Evolutionary conservation across 768 basidiomycete species (phyloP).

Genomic region (Leucosporidium scottii): DNA sequence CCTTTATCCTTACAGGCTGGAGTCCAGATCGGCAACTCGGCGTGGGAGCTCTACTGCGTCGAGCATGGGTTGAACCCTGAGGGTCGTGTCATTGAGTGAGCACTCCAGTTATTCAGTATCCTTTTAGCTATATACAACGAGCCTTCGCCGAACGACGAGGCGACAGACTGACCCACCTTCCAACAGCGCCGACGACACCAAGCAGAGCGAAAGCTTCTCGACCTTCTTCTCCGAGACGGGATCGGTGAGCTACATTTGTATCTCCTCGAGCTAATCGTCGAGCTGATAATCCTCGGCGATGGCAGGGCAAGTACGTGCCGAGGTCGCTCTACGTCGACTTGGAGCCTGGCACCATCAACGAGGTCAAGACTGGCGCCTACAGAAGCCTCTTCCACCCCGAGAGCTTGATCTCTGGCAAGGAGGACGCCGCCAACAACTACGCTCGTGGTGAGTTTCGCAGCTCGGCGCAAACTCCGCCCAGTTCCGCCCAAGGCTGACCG

Average conservation of each 20-base stretch:
- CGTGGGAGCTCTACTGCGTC: conserved; percentile 92
- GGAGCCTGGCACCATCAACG: conserved; percentile 87
- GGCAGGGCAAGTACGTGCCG: conserved; percentile 52
- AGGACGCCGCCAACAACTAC: conserved; percentile 99
- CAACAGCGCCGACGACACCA: not conserved
- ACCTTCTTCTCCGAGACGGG: conserved; percentile 99
- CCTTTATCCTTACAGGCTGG: conserved; percentile 88
- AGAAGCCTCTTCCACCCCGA: conserved; percentile 98
- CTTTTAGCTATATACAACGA: too few species aligned
- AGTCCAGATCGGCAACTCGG: conserved; percentile 81
- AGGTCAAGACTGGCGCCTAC: conserved; percentile 92
- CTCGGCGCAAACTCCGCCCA: not conserved
- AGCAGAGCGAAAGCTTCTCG: conserved; percentile 76
- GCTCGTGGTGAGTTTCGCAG: conserved; percentile 47
- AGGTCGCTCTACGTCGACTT: conserved; percentile 95
- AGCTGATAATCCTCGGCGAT: too few species aligned
- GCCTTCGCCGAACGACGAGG: not conserved
- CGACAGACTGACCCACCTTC: not conserved
- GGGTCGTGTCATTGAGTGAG: conserved; percentile 33
- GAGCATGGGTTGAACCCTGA: conserved; percentile 70
- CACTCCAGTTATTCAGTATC: too few species aligned
- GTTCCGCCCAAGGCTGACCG: not conserved
- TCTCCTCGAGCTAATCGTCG: too few species aligned
- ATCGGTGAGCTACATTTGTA: conserved; percentile 42
- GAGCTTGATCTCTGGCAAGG: conserved; percentile 95